phyloP scores from a whole-genome alignment of 805 yeast genomes.

The Spathaspora girioi region DNA sequence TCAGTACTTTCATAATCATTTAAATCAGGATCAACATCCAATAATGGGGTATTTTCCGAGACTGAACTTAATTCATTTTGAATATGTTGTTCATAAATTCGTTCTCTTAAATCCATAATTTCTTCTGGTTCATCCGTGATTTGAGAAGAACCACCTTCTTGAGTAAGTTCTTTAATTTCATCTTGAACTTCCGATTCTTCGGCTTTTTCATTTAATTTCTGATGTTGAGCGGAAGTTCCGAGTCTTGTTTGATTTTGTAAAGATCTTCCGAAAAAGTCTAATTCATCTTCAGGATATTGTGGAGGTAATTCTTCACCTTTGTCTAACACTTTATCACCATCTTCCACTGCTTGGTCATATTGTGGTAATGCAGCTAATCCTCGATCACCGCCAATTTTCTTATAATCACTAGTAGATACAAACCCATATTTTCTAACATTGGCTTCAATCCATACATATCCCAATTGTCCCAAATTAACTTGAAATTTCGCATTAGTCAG shows the following conservation, averaged over 20 bases:
- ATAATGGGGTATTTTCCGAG: constrained; percentile 8
- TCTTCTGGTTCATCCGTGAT: constrained; percentile 33
- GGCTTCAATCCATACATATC: constrained; percentile 47
- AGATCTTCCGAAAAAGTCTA: constrained; percentile 56
- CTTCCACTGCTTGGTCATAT: constrained; percentile 33
- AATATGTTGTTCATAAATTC: constrained; percentile 26
- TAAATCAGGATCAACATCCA: not conserved
- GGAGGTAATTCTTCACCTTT: constrained; percentile 76
- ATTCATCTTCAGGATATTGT: constrained; percentile 58
- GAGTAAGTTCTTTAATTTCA: constrained; percentile 5
- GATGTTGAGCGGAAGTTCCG: constrained; percentile 27
- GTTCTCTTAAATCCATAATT: constrained; percentile 29
- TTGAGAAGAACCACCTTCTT: constrained; percentile 9
- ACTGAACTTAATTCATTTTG: constrained; percentile 2
- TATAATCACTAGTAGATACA: constrained; percentile 43
- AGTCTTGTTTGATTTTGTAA: constrained; percentile 14
- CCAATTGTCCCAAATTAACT: constrained; percentile 42
- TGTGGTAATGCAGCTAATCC: constrained; percentile 39
- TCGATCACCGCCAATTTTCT: constrained; percentile 33
- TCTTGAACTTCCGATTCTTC: constrained; percentile 10
- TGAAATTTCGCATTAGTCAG: constrained; percentile 41
- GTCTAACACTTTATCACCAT: constrained; percentile 54
- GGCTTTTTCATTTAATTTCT: constrained; percentile 9
- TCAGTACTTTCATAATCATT: constrained; percentile 2
- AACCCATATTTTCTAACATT: constrained; percentile 55